A percentile compares a stretch with the other conserved stretches of the same genome.
These are phyloP conservation scores for Pistacia integerrima DNA, from an alignment of 345 rosid genomes.

Conservation along the genomic window DNA sequence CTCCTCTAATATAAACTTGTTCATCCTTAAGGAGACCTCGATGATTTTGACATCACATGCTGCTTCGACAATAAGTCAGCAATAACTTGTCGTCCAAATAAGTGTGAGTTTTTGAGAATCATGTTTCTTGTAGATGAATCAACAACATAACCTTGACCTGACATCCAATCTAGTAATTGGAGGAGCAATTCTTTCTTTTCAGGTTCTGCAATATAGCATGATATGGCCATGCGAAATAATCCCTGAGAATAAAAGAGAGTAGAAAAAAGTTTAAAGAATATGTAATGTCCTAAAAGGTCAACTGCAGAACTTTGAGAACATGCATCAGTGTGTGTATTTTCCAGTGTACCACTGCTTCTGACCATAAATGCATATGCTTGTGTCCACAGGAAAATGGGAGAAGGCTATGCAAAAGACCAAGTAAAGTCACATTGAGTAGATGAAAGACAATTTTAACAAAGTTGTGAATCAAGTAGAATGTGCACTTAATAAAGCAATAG, in stretches of 20 bases:
- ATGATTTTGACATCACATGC: conserved; percentile 44
- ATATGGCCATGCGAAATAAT: conserved; percentile 57
- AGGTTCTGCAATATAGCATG: conserved; percentile 56
- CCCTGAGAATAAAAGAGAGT: conserved; percentile 45
- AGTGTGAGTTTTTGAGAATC: conserved; percentile 69
- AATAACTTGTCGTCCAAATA: conserved; percentile 65
- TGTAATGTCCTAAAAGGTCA: neutral
- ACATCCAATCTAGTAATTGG: conserved; percentile 89
- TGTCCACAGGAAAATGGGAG: neutral
- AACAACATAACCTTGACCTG: conserved; percentile 77
- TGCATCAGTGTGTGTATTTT: neutral
- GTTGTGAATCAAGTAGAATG: conserved; percentile 3
- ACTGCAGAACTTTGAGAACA: neutral
- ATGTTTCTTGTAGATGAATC: conserved; percentile 74
- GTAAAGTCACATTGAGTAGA: neutral
- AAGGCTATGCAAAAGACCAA: neutral
- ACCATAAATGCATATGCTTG: neutral
- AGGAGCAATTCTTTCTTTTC: conserved; percentile 84
- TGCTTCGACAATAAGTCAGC: conserved; percentile 78
- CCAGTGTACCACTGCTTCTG: neutral
- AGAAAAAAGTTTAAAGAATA: neutral
- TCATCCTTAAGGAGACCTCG: conserved; percentile 34
- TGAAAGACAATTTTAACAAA: neutral
- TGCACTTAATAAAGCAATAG: neutral
- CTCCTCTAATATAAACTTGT: neutral